Evolutionary conservation across 1,284 basidiomycete species (phyloP).

Genomic region (Ceratobasidium sp.): DNA sequence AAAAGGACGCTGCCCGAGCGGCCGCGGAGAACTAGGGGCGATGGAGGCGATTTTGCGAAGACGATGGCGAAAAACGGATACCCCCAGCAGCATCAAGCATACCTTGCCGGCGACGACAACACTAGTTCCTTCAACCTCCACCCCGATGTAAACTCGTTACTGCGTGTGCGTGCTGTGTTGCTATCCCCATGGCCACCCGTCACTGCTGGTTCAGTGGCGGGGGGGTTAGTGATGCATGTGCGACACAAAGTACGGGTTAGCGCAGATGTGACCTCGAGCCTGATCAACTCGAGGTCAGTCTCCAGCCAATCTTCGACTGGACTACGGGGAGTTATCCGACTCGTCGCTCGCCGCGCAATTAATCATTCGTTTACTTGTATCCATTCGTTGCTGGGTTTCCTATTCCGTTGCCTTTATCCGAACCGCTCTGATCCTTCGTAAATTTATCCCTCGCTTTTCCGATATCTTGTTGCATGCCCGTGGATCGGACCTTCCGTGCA

Average conservation of each 20-base stretch:
- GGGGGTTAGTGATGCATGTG: not conserved
- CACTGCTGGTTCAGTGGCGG: not conserved
- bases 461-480: too few species aligned
- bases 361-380: too few species aligned
- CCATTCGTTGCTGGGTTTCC: too few species aligned
- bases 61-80: not conserved
- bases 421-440: too few species aligned
- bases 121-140: not conserved
- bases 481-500: too few species aligned
- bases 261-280: not conserved
- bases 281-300: not conserved
- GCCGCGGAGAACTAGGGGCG: not conserved
- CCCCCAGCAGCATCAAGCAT: constrained; percentile 7
- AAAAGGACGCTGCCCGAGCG: not conserved
- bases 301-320: too few species aligned
- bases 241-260: not conserved
- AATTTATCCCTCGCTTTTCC: too few species aligned
- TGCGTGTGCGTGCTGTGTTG: not conserved
- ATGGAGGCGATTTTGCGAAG: not conserved
- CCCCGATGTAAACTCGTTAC: not conserved
- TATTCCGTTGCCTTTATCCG: too few species aligned
- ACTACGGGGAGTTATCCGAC: too few species aligned
- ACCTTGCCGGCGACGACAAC: constrained; percentile 10
- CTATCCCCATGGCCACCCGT: not conserved
- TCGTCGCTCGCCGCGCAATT: not conserved